Conservation (phyloP, 495 filamentous ascomycete genomes). For the Aspergillus kassunensis region DNA sequence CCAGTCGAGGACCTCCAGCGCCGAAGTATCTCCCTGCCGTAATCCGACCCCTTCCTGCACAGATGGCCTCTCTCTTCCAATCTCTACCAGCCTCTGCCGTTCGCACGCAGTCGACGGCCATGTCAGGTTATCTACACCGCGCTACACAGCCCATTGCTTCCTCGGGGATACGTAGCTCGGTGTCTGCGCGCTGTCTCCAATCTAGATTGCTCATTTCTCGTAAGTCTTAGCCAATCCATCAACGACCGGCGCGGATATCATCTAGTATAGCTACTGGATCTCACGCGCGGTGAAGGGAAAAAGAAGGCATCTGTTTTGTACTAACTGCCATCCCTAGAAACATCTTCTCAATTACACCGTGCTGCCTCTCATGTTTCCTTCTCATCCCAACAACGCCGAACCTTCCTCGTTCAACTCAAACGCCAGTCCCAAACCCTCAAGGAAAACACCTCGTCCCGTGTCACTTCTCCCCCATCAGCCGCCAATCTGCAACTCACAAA, state of each 20-base stretch:
- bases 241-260: slow-evolving; percentile 3
- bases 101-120: slow-evolving; percentile 33
- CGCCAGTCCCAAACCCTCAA: slow-evolving; percentile 38
- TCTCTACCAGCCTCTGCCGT: slow-evolving; percentile 32
- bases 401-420: slow-evolving; percentile 41
- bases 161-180: slow-evolving; percentile 32
- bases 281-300: slow-evolving; percentile 1
- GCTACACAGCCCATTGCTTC: slow-evolving; percentile 29
- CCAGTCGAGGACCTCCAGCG: slow-evolving; percentile 1
- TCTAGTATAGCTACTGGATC: slow-evolving; percentile 1
- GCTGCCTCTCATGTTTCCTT: slow-evolving; percentile 12
- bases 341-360: slow-evolving; percentile 19
- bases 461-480: slow-evolving; percentile 20
- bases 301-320: background rate
- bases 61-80: slow-evolving; percentile 37
- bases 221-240: slow-evolving; percentile 25
- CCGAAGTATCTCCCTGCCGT: background rate
- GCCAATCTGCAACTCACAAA: slow-evolving; percentile 33
- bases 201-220: slow-evolving; percentile 27
- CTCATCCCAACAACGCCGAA: slow-evolving; percentile 32
- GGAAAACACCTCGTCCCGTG: slow-evolving; percentile 29
- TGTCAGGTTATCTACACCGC: slow-evolving; percentile 24
- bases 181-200: slow-evolving; percentile 30
- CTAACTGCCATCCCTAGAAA: slow-evolving; percentile 19
- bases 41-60: slow-evolving; percentile 4